A percentile compares a stretch with the other conserved stretches of the same genome.
Conservation (phyloP, 768 basidiomycete genomes). For the Tulasnella sp. region DNA sequence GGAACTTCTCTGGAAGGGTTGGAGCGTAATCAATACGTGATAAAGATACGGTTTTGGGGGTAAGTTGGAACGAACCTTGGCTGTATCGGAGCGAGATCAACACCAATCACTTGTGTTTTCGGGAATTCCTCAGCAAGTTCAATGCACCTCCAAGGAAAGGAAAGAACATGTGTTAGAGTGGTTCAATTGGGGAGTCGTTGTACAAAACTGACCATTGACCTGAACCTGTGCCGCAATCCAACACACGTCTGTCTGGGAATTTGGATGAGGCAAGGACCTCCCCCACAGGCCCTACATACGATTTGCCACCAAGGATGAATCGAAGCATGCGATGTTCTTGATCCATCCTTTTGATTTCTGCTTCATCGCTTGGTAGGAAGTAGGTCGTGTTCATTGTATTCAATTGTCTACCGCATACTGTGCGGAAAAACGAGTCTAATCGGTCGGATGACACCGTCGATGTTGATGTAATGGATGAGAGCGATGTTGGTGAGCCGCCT, state of each 20-base stretch:
- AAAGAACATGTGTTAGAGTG: background rate
- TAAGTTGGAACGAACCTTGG: slow-evolving; percentile 40
- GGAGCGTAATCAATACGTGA: background rate
- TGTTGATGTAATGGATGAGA: slow-evolving; percentile 9
- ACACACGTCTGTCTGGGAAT: slow-evolving; percentile 38
- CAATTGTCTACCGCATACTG: slow-evolving; percentile 40
- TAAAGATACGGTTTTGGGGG: slow-evolving; percentile 14
- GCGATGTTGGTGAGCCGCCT: slow-evolving; percentile 10
- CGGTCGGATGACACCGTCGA: slow-evolving; percentile 18
- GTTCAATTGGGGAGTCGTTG: background rate
- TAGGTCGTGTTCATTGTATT: slow-evolving; percentile 44
- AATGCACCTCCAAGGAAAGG: slow-evolving; percentile 60
- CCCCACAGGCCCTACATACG: slow-evolving; percentile 52
- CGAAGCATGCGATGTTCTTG: slow-evolving; percentile 52
- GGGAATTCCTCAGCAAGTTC: slow-evolving; percentile 61
- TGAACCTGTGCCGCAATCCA: slow-evolving; percentile 58
- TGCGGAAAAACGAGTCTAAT: slow-evolving; percentile 36
- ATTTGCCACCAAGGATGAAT: slow-evolving; percentile 49
- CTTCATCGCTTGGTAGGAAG: slow-evolving; percentile 51
- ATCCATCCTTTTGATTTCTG: slow-evolving; percentile 53
- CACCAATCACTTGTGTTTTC: slow-evolving; percentile 48
- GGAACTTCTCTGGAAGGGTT: slow-evolving; percentile 40
- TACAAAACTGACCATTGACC: slow-evolving; percentile 47
- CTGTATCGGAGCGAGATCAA: slow-evolving; percentile 69
- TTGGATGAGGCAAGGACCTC: slow-evolving; percentile 35